Base-by-base conservation (phyloP, 2,329 filamentous ascomycete species). In the Ceratocystis cubensis region DNA sequence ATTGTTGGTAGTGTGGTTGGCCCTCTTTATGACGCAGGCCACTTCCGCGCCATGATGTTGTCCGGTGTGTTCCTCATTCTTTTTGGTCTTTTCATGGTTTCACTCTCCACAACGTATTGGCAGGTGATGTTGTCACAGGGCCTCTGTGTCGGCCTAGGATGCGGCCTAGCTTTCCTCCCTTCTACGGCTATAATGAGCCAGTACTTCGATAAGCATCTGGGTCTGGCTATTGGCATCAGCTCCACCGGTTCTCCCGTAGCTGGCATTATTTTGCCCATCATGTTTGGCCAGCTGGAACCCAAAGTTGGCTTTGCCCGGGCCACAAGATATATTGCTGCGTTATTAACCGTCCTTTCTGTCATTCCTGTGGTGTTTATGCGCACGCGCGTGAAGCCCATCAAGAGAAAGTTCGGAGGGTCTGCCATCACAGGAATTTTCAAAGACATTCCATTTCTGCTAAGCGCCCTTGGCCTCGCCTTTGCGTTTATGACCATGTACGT, bases 271-370 rank as follows among this genome's bases (percentile, higher is more conserved):
- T 73, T 73, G 63, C 72, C 69, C n/a, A 70, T 76, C 63, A 73
- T 76, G 63, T 76, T 79, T 63, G 72, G 72, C 13, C 75, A 74
- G 69, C 74, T 82, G 2, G 76, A 80, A 69, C 74, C 75, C n/a
- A 71, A 72, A 20, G 76, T 85, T 65, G 82, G 82, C 37, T 86
- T 85, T 72, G 74, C 75, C 59, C 84, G 81, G 81, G 76, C 81
- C 5, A 77, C 75, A 3, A 74, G 79, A 6, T 72, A 77, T 44
- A 74, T 81, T 20, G 78, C 74, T 28, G 78, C 80, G 67, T 70
- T 79, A 65, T 72, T 81, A 17, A 74, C 79, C 15, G 77, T 63
- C 1, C 71, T 78, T 25, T 72, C 75, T 48, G 65, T 72, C n/a
- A 66, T 80, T 4, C 75, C 77, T 0, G 61, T 77, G 5, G 69